Percentiles rank a stretch among this genome's conserved stretches.
Evolutionary conservation across 2,329 filamentous ascomycete species (phyloP).

Genomic region (Stemphylium lycopersici): DNA sequence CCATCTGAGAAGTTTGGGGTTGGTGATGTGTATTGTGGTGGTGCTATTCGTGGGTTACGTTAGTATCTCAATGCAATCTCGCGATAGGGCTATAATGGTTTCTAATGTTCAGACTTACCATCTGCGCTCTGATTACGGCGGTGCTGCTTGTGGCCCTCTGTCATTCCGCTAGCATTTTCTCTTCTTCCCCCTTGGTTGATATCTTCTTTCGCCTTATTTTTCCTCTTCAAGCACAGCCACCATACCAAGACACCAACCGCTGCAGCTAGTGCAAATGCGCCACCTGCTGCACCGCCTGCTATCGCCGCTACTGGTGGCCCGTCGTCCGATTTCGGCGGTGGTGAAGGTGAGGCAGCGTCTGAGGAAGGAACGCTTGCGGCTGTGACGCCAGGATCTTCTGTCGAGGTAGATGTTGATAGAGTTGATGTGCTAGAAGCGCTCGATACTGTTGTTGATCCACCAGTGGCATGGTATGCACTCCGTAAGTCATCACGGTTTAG

Average conservation of each 20-base stretch:
- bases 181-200: not conserved
- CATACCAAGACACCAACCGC: constrained; percentile 25
- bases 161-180: not conserved
- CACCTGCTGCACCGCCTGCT: constrained; percentile 32
- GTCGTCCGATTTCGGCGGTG: not conserved
- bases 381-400: not conserved
- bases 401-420: constrained; percentile 2
- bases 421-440: constrained; percentile 6
- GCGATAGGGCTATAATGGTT: not conserved
- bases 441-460: constrained; percentile 7
- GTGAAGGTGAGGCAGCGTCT: not conserved
- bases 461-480: constrained; percentile 24
- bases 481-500: constrained; percentile 18
- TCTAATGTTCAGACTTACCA: not conserved
- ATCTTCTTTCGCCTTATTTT: not conserved
- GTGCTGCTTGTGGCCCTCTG: not conserved
- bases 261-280: constrained; percentile 21
- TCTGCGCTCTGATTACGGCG: not conserved
- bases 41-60: constrained; percentile 5
- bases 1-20: constrained; percentile 1
- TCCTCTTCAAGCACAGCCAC: constrained; percentile 21
- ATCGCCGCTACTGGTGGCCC: constrained; percentile 26
- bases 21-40: constrained; percentile 11
- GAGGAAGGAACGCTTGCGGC: too few species aligned
- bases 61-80: not conserved